phyloP scores from a whole-genome alignment of 345 rosid species.

The Brassica juncea region DNA sequence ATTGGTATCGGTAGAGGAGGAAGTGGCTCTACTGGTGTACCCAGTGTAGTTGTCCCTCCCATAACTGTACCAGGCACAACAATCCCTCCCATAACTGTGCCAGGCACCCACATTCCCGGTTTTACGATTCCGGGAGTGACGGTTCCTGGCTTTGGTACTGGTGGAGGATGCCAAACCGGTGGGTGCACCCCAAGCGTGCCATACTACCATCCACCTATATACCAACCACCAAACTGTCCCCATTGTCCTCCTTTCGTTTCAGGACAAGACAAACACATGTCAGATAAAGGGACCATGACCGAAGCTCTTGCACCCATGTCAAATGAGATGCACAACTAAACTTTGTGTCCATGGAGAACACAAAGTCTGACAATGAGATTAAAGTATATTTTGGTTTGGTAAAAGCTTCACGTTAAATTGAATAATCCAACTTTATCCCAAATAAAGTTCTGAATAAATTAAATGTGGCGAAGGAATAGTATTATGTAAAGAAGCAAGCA shows the following conservation, averaged over 20 bases:
- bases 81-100: conserved; percentile 34
- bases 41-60: conserved; percentile 26
- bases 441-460: conserved; percentile 35
- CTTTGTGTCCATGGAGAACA: conserved; percentile 16
- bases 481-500: background rate
- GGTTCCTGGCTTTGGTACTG: conserved; percentile 32
- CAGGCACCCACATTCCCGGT: conserved; percentile 38
- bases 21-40: conserved; percentile 23
- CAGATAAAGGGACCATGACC: conserved; percentile 31
- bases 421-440: conserved; percentile 20
- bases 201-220: conserved; percentile 24
- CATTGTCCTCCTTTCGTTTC: conserved; percentile 25
- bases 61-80: conserved; percentile 33
- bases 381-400: conserved; percentile 18
- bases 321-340: conserved; percentile 29
- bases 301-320: conserved; percentile 37
- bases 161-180: conserved; percentile 37
- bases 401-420: conserved; percentile 30
- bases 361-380: conserved; percentile 8
- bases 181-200: conserved; percentile 30
- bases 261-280: conserved; percentile 23
- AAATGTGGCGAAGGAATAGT: background rate
- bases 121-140: conserved; percentile 39
- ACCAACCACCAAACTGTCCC: conserved; percentile 24
- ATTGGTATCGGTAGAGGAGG: conserved; percentile 34